Evolutionary conservation across 169 alveolate genomes (phyloP), one percentile per base, ranked within the genome.

Genomic region (Ichthyophthirius multifiliis): DNA sequence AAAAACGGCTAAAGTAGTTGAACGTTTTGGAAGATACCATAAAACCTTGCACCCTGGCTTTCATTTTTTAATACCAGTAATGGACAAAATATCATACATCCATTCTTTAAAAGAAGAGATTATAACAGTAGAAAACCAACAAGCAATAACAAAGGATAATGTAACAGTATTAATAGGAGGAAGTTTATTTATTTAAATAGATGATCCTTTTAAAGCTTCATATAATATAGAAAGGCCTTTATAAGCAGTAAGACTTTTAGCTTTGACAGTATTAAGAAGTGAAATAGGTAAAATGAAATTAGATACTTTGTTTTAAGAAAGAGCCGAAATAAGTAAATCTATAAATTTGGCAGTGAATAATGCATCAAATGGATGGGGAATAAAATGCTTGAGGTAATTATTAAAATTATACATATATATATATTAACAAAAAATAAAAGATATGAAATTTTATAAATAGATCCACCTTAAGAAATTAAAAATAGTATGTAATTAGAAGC

Each of bases 181-280:
- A 47, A 98, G 96, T n/a, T 93, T 97, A 34, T 98, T 95, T 88
- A 93, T 96, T 76, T 87, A 94, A 88, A 91, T 98, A n/a, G 34
- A 64, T 46, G 86, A 81, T 48, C 82, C 86, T 5, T 31, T 48
- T 7, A 87, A 92, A 85, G 98, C 99, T 4, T 96, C 99, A 9
- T 98, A 98, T 74, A 97, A 98, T 13, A 98, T 98, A 27, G 98
- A 96, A 47, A 95, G 93, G 75, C 98, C 98, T 13, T 83, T 93
- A 27, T 44, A 55, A 78, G 98, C 99, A 4, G 95, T 97, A 63
- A 95, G 95, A 23, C 98, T 95, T 67, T 84, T 97, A 76, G 99
- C 99, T n/a, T 96, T 97, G 82, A 97, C 99, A 12, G 96, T 99
- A 15, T 95, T 97, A 98, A 89, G 99, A 67, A 94, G 99, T 34